These are phyloP conservation scores for Tylopilus plumbeoviolaceoides DNA, from an alignment of 768 basidiomycete species.

Conservation along the genomic window DNA sequence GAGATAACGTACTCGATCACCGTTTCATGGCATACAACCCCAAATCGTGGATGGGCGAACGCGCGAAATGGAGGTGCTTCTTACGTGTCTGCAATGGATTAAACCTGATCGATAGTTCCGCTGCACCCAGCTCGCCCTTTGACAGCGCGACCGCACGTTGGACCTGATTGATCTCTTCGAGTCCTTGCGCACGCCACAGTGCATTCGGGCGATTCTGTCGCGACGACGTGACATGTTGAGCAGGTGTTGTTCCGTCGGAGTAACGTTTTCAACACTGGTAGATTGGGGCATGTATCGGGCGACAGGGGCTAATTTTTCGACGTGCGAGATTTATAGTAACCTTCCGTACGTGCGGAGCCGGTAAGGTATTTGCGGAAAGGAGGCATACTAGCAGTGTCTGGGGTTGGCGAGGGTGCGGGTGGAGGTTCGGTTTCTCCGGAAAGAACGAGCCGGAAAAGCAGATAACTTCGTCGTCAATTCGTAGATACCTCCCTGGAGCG, in stretches of 20 bases:
- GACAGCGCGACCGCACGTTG: conserved; percentile 74
- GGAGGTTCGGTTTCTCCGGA: conserved; percentile 27
- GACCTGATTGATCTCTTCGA: conserved; percentile 94
- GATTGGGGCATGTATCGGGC: conserved; percentile 80
- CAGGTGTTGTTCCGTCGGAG: conserved; percentile 34
- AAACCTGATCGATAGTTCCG: conserved; percentile 86
- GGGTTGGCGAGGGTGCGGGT: conserved; percentile 31
- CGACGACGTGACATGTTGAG: conserved; percentile 70
- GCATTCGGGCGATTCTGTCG: conserved; percentile 91
- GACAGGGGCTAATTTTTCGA: conserved; percentile 91
- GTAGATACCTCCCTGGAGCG: conserved; percentile 54
- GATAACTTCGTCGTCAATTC: conserved; percentile 89
- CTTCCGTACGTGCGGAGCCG: conserved; percentile 92
- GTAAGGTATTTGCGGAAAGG: conserved; percentile 75
- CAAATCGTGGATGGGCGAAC: conserved; percentile 98
- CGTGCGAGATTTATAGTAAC: conserved; percentile 93
- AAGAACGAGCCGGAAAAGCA: conserved; percentile 52
- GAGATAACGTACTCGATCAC: conserved; percentile 99
- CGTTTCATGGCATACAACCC: conserved; percentile 99
- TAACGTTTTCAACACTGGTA: conserved; percentile 45
- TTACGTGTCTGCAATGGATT: conserved; percentile 97
- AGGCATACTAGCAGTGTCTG: conserved; percentile 41
- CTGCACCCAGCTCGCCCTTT: conserved; percentile 67
- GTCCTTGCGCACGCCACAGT: conserved; percentile 82
- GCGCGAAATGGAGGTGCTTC: conserved; percentile 93